A percentile compares a stretch with the other conserved stretches of the same genome.
Conservation (phyloP, 306 rosid genomes). For the Albizia julibrissin region DNA sequence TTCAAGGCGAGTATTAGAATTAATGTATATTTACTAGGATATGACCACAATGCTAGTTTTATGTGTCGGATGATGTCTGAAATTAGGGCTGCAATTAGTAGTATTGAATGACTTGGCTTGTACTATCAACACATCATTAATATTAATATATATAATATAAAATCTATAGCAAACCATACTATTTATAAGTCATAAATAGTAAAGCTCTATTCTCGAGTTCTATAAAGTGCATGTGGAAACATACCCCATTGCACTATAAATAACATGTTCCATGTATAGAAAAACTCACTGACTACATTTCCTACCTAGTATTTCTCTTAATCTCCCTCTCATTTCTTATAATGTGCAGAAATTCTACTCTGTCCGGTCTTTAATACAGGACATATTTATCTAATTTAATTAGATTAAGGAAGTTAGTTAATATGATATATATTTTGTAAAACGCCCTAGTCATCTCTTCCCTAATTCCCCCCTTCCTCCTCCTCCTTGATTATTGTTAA, state of each 20-base stretch:
- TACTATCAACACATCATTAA: not conserved
- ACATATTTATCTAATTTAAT: too few species aligned
- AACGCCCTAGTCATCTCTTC: too few species aligned
- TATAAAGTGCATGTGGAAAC: not conserved
- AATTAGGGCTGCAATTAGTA: not conserved
- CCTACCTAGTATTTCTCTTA: not conserved
- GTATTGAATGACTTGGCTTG: not conserved
- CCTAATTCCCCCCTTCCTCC: too few species aligned
- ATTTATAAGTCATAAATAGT: too few species aligned
- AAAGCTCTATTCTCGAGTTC: not conserved
- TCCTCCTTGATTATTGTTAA: too few species aligned
- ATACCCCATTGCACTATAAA: not conserved
- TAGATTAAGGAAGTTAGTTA: too few species aligned
- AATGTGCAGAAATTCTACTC: not conserved
- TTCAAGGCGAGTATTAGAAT: not conserved
- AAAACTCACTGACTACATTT: not conserved
- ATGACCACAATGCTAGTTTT: not conserved
- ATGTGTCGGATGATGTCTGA: not conserved
- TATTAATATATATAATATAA: too few species aligned
- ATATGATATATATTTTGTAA: too few species aligned
- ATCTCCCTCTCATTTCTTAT: not conserved
- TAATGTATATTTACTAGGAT: not conserved
- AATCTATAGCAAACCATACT: not conserved
- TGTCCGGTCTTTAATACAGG: too few species aligned
- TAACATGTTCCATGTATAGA: not conserved